Evolutionary conservation across 805 yeast genomes (phyloP).

Genomic region (Saccharomycopsis amapae): DNA sequence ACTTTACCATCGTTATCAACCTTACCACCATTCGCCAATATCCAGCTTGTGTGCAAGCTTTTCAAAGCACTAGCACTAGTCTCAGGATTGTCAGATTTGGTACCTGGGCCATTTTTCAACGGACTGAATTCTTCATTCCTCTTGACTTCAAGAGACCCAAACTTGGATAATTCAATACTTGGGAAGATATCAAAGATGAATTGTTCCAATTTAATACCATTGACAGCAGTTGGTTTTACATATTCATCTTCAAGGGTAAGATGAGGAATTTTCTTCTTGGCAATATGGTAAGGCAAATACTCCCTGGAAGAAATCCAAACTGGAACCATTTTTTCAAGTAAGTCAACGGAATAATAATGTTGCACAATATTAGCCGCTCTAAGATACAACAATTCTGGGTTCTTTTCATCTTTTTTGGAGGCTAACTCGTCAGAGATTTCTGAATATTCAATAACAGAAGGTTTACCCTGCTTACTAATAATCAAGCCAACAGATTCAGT

Average conservation of each 20-base stretch:
- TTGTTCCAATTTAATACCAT: conserved; percentile 93
- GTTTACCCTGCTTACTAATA: conserved; percentile 50
- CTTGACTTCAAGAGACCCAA: conserved; percentile 89
- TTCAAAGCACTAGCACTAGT: conserved; percentile 66
- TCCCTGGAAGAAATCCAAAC: conserved; percentile 62
- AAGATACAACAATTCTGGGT: conserved; percentile 53
- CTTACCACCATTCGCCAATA: conserved; percentile 58
- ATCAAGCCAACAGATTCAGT: conserved; percentile 87
- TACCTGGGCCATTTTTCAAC: conserved; percentile 80
- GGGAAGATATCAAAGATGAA: conserved; percentile 96
- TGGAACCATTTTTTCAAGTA: conserved; percentile 52
- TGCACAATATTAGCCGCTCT: conserved; percentile 97
- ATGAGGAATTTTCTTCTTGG: conserved; percentile 76
- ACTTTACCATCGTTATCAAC: conserved; percentile 43
- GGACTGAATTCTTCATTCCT: conserved; percentile 88
- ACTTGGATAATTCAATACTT: conserved; percentile 56
- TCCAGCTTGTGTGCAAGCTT: conserved; percentile 68
- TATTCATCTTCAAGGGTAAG: conserved; percentile 41
- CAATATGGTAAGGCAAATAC: conserved; percentile 87
- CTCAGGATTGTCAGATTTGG: conserved; percentile 78
- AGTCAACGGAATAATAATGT: conserved; percentile 85
- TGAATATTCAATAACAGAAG: conserved; percentile 92
- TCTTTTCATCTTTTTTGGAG: conserved; percentile 48
- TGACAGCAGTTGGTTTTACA: conserved; percentile 63
- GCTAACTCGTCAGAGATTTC: conserved; percentile 77